Evolutionary conservation across 2,329 filamentous ascomycete species (phyloP), one percentile per base, ranked within the genome.

Genomic region (Ophiobolus disseminans): DNA sequence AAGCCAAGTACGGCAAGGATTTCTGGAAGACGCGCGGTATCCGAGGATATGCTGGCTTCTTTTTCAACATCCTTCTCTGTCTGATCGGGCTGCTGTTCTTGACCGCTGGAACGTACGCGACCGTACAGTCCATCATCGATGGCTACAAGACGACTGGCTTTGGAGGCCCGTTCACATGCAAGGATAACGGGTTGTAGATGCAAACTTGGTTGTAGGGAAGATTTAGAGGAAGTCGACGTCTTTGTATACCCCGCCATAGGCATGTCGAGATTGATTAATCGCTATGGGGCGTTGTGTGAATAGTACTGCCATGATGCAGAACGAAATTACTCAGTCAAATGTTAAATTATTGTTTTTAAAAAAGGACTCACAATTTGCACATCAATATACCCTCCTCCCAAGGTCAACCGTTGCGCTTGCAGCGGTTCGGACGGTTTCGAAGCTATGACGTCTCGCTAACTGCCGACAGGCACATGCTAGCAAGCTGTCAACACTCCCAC

Each of bases 41-140:
- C 25, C 74, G 70, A 31, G 80, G 81, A 26, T 79, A 76, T 42
- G 37, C 82, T 6, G 82, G 83, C 34, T 80, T 86, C n/a, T 73
- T 76, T 0, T 70, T 94, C 43, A 97, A 96, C 65, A 66, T 90
- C 13, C 60, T 85, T 54, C 83, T 96, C 50, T 91, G 94, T 48
- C 21, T 81, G 2, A 84, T 88, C 14, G 92, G 92, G 0, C 42
- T 95, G n/a, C 84, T 92, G 59, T 95, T 96, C 77, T 74, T 97
- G 38, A 86, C 81, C 0, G 89, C 81, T 1, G 92, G 92, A 28
- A 97, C 91, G 3, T 96, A 96, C 66, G 73, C 78, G 13, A 76
- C 76, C 50, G 86, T 91, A 0, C 82, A 90, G 71, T 85, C 84
- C 46, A 92, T 92, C 48, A 82, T 94, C 19, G 79, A 90, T 49